Evolutionary conservation across 306 rosid species (phyloP).

Genomic region (Castanopsis chinensis): DNA sequence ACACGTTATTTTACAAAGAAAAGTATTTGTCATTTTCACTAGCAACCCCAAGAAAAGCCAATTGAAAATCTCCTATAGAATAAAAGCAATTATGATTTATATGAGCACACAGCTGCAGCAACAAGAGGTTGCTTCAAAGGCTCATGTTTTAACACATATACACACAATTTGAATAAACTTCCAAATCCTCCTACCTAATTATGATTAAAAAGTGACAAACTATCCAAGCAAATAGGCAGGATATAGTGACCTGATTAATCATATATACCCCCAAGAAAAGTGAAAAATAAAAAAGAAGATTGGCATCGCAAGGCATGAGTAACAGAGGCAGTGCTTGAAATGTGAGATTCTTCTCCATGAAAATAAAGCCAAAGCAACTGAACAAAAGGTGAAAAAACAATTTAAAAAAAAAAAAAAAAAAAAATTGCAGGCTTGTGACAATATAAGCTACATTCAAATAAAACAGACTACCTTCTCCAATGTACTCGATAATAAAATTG

Average conservation of each 20-base stretch:
- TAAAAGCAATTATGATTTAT: not conserved
- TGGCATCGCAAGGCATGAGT: not conserved
- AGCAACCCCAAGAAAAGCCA: not conserved
- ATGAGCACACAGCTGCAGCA: not conserved
- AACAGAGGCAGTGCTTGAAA: not conserved
- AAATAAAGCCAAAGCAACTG: slow-evolving; percentile 1
- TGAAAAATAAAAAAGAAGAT: not conserved
- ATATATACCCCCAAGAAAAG: too few species aligned
- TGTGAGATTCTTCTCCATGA: not conserved
- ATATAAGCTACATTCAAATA: slow-evolving; percentile 7
- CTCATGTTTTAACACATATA: not conserved
- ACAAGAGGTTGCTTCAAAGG: not conserved
- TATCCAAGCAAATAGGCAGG: not conserved
- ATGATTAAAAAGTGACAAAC: not conserved
- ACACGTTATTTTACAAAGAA: not conserved
- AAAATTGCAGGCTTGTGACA: not conserved
- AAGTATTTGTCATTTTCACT: not conserved
- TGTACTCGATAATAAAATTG: slow-evolving; percentile 74
- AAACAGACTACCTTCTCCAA: slow-evolving; percentile 79
- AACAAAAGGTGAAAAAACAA: not conserved
- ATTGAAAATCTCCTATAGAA: not conserved
- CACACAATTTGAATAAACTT: not conserved
- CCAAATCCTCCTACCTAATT: not conserved
- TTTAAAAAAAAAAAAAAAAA: too few species aligned
- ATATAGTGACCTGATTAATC: not conserved